Evolutionary conservation across 169 alveolate species (phyloP).

Genomic region (Cystoisospora suis): DNA sequence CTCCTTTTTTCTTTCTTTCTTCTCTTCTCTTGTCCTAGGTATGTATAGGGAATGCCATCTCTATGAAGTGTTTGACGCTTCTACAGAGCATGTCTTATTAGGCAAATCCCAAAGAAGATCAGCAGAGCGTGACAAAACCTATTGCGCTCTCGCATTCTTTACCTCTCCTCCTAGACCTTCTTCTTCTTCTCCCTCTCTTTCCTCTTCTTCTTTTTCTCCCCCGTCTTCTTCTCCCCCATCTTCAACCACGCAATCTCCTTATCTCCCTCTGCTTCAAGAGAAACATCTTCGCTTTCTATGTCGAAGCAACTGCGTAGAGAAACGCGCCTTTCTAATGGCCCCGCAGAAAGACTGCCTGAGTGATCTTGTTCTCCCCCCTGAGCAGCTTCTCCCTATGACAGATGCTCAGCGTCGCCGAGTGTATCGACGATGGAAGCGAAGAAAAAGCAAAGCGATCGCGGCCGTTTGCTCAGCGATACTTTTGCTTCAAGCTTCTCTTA

Average conservation of each 20-base stretch:
- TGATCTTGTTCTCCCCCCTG: constrained; percentile 64
- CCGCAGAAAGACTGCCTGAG: constrained; percentile 55
- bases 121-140: constrained; percentile 3
- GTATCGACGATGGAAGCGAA: background rate
- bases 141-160: constrained; percentile 23
- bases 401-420: constrained; percentile 60
- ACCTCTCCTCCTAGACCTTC: background rate
- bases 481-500: too few relatives aligned
- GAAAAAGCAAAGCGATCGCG: background rate
- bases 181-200: background rate
- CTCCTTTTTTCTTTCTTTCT: background rate
- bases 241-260: constrained; percentile 20
- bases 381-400: constrained; percentile 70
- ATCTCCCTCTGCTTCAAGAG: constrained; percentile 48
- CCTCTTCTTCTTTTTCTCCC: background rate
- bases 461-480: constrained; percentile 25
- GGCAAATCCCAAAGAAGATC: constrained; percentile 51
- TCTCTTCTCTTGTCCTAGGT: constrained; percentile 42
- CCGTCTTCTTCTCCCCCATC: background rate
- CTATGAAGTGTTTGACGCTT: constrained; percentile 49
- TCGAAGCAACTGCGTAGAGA: constrained; percentile 66
- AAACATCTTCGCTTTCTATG: constrained; percentile 71
- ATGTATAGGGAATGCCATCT: constrained; percentile 64
- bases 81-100: constrained; percentile 66
- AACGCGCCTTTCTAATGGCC: constrained; percentile 50